These are phyloP conservation scores for Cladosporium oxysporum DNA, from an alignment of 2,329 filamentous ascomycete species.

Conservation along the genomic window DNA sequence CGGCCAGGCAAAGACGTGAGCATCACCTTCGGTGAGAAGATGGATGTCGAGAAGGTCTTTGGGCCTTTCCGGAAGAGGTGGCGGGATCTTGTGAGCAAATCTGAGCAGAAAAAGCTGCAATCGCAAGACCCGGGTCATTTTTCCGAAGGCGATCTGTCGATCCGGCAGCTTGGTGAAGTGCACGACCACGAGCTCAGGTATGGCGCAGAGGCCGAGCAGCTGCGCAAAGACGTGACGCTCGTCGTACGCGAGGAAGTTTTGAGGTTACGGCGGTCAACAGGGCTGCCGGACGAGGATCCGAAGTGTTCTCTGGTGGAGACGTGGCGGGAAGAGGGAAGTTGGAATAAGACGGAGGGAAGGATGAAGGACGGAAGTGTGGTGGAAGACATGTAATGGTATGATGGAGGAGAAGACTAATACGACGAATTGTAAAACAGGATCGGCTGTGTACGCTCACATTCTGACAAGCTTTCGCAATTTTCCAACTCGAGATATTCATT, in stretches of 20 bases:
- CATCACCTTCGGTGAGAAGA: conserved; percentile 75
- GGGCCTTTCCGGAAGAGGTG: conserved; percentile 75
- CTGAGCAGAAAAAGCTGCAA: conserved; percentile 43
- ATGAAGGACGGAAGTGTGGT: conserved; percentile 64
- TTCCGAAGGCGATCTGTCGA: not conserved
- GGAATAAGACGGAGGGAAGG: conserved; percentile 53
- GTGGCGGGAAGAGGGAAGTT: conserved; percentile 63
- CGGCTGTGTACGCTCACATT: not conserved
- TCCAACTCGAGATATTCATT: not conserved
- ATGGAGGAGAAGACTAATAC: not conserved
- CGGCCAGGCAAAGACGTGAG: conserved; percentile 69
- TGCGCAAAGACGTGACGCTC: conserved; percentile 78
- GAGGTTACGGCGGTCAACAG: conserved; percentile 70
- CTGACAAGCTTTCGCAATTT: not conserved
- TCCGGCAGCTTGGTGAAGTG: conserved; percentile 55
- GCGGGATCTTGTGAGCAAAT: conserved; percentile 64
- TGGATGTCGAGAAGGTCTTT: conserved; percentile 74
- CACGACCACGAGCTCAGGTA: conserved; percentile 68
- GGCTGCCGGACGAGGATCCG: conserved; percentile 78
- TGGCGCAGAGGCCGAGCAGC: conserved; percentile 70
- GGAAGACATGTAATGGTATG: conserved; percentile 50
- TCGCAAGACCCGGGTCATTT: not conserved
- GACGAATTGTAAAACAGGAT: not conserved
- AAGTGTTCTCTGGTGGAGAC: conserved; percentile 77
- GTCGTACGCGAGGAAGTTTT: conserved; percentile 78